These are phyloP conservation scores for Tulasnella calospora DNA, from an alignment of 768 basidiomycete genomes.

Conservation along the genomic window DNA sequence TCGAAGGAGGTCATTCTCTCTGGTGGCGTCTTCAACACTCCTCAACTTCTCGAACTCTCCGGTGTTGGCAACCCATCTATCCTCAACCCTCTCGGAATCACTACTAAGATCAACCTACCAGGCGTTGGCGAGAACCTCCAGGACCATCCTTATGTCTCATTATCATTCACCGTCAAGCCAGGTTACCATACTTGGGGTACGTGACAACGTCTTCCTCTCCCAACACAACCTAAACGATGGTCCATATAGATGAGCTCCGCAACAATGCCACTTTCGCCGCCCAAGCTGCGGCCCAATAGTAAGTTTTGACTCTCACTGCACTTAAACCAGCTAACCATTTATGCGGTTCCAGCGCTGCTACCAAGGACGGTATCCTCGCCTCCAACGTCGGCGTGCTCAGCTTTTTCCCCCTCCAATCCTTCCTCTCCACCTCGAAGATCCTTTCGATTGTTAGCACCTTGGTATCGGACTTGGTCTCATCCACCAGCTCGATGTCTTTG, in stretches of 20 bases:
- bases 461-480: not conserved
- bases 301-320: not conserved
- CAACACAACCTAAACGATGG: not conserved
- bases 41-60: slow-evolving; percentile 56
- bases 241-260: slow-evolving; percentile 6
- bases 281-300: slow-evolving; percentile 3
- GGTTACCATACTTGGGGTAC: not conserved
- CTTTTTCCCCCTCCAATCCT: slow-evolving; percentile 26
- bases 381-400: slow-evolving; percentile 23
- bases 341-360: not conserved
- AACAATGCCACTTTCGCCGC: slow-evolving; percentile 16
- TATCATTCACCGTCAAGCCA: slow-evolving; percentile 11
- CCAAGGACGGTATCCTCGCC: slow-evolving; percentile 27
- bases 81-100: slow-evolving; percentile 48
- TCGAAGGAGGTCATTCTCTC: slow-evolving; percentile 50
- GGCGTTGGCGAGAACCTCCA: slow-evolving; percentile 44
- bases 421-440: slow-evolving; percentile 33
- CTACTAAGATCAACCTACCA: slow-evolving; percentile 56
- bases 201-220: not conserved
- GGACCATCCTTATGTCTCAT: not conserved
- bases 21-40: slow-evolving; percentile 40
- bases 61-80: slow-evolving; percentile 59
- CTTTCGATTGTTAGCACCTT: slow-evolving; percentile 15
- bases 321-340: not conserved
- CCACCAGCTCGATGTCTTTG: not conserved